Base-by-base conservation (phyloP, 2,329 filamentous ascomycete genomes). In the Anisogramma anomala region DNA sequence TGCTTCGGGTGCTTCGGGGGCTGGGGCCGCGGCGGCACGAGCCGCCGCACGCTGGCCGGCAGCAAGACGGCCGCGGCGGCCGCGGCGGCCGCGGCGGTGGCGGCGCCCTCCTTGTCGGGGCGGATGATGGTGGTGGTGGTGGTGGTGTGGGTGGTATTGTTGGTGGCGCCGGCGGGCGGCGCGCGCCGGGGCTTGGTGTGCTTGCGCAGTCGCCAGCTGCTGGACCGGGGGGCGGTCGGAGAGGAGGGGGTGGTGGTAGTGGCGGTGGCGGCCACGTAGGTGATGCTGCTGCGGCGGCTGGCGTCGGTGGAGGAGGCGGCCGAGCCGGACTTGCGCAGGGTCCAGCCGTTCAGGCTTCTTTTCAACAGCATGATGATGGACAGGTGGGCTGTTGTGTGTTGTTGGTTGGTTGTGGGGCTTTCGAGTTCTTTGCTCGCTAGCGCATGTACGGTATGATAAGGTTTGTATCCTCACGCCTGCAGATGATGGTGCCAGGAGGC, bases 141-240 rank as follows among this genome's bases (percentile, higher is more conserved):
- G 11, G 41, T 31, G 5, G 30, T 43, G 6, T 35, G 23, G 4
- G 39, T 30, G 4, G 33, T 32, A 10, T 13, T 23, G 34, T 26
- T 31, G 35, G 5, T 14, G 44, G 50, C 52, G 47, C 32, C 14
- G 45, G 53, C 33, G 43, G 32, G 33, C n/a, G 22, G 22, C 22
- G 22, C 22, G 22, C 6, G 22, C 22, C 6, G 22, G 9, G 22
- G 22, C 6, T 5, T 23, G n/a, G 6, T n/a, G n/a, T n/a, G n/a
- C n/a, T n/a, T n/a, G 22, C 22, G 6, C 22, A 9, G 6, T 23
- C 6, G 22, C 6, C 22, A n/a, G n/a, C 9, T 9, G 22, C 22
- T 23, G 22, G 22, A 23, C 5, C 9, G 22, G 5, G 22, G 9
- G 22, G 22, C 9, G 6, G 22, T 5, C 22, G 22, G 22, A 6